These are phyloP conservation scores for Psidium friedrichsthalianum DNA, from an alignment of 345 rosid genomes.

Conservation along the genomic window DNA sequence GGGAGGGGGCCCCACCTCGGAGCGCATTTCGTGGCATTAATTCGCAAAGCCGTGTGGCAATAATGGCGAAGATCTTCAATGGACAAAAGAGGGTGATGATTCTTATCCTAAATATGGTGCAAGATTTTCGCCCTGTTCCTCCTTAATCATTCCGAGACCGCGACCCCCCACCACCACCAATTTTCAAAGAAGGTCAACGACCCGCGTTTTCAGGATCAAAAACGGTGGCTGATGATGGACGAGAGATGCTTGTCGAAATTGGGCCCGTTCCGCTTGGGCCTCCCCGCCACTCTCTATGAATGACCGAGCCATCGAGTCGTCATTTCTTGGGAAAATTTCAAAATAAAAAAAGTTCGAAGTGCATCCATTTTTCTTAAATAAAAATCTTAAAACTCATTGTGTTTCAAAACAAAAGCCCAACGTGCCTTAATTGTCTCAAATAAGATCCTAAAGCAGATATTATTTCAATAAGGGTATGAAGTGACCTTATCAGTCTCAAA, in stretches of 20 bases:
- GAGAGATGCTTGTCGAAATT: not conserved
- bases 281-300: too few relatives aligned
- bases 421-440: too few relatives aligned
- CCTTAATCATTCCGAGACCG: not conserved
- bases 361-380: too few relatives aligned
- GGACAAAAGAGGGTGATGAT: not conserved
- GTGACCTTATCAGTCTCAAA: too few relatives aligned
- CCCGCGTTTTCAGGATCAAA: not conserved
- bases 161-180: not conserved
- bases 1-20: not conserved
- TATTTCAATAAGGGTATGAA: too few relatives aligned
- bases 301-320: not conserved
- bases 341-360: too few relatives aligned
- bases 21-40: slow-evolving; percentile 2
- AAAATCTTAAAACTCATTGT: too few relatives aligned
- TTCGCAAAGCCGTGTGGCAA: not conserved
- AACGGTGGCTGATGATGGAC: not conserved
- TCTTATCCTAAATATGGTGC: not conserved
- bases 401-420: too few relatives aligned
- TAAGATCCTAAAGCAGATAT: too few relatives aligned
- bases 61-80: not conserved
- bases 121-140: not conserved
- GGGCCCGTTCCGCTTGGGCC: not conserved
- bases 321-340: too few relatives aligned
- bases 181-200: not conserved